Conservation (phyloP, 495 filamentous ascomycete species). For the Daldinia decipiens region DNA sequence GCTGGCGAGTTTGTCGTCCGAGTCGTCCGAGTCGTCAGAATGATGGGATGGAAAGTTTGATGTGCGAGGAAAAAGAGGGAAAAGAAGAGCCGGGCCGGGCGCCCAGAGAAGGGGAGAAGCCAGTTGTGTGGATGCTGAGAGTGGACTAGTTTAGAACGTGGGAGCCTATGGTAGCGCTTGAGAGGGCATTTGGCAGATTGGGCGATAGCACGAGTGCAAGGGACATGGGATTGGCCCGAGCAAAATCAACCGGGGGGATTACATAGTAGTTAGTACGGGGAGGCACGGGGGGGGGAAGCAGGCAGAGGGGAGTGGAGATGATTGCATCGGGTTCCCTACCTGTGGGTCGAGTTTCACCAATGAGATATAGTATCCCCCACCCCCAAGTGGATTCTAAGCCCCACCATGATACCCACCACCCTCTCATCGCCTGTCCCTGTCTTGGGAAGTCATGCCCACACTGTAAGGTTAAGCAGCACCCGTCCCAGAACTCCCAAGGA, state of each 20-base stretch:
- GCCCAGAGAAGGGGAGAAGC: slow-evolving; percentile 36
- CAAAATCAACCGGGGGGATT: slow-evolving; percentile 41
- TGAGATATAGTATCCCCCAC: slow-evolving; percentile 10
- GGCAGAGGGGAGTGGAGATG: slow-evolving; percentile 35
- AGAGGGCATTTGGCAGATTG: slow-evolving; percentile 40
- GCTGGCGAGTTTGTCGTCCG: slow-evolving; percentile 36
- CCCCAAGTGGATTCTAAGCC: slow-evolving; percentile 1
- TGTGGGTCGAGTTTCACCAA: slow-evolving; percentile 39
- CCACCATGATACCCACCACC: slow-evolving; percentile 12
- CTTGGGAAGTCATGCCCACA: slow-evolving; percentile 34
- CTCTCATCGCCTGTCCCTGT: slow-evolving; percentile 23
- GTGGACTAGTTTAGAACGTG: slow-evolving; percentile 21
- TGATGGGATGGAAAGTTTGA: slow-evolving; percentile 42
- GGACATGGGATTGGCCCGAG: slow-evolving; percentile 44
- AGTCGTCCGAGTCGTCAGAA: slow-evolving; percentile 43
- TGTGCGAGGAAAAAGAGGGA: slow-evolving; percentile 35
- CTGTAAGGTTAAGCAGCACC: slow-evolving; percentile 15
- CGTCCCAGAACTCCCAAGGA: slow-evolving; percentile 4
- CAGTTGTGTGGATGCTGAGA: slow-evolving; percentile 18
- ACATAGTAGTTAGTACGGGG: slow-evolving; percentile 11
- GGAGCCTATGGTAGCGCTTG: slow-evolving; percentile 14
- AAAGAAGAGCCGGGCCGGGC: slow-evolving; percentile 37
- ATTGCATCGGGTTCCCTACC: slow-evolving; percentile 47
- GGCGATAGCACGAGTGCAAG: slow-evolving; percentile 38
- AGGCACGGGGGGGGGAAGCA: slow-evolving; percentile 31